Evolutionary conservation across 1,284 basidiomycete genomes (phyloP).

Genomic region (Fomitopsis palustris): DNA sequence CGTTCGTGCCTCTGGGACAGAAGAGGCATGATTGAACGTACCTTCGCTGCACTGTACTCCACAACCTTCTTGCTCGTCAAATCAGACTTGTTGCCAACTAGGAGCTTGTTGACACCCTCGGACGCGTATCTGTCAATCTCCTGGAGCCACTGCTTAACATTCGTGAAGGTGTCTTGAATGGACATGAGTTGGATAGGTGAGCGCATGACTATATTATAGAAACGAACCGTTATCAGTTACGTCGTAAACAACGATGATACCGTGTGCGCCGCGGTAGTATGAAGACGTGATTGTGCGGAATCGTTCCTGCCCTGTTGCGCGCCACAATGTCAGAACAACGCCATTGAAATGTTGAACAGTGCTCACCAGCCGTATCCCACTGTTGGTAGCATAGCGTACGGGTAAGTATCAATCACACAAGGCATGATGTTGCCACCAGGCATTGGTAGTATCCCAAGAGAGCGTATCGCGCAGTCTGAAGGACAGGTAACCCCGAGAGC

Average conservation of each 20-base stretch:
- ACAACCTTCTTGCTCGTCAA: conserved; percentile 98
- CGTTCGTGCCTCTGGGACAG: background rate
- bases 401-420: background rate
- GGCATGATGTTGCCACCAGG: background rate
- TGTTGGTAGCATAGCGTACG: conserved; percentile 26
- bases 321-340: conserved; percentile 3
- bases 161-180: conserved; percentile 85
- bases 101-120: conserved; percentile 97
- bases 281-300: conserved; percentile 98
- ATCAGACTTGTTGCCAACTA: conserved; percentile 99
- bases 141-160: conserved; percentile 99
- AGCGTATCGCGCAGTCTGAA: background rate
- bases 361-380: conserved; percentile 93
- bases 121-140: conserved; percentile 99
- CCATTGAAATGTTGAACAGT: too few species aligned
- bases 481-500: background rate
- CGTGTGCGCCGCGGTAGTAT: conserved; percentile 96
- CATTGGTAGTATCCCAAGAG: background rate
- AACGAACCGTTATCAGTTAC: conserved; percentile 95
- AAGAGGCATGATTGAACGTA: conserved; percentile 21
- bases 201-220: too few species aligned
- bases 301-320: conserved; percentile 78
- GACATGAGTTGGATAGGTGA: too few species aligned
- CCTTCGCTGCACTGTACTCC: conserved; percentile 96
- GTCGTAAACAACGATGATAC: conserved; percentile 99